These are phyloP conservation scores for Ehretia macrophylla DNA, from an alignment of 257 asterid species.

Conservation along the genomic window DNA sequence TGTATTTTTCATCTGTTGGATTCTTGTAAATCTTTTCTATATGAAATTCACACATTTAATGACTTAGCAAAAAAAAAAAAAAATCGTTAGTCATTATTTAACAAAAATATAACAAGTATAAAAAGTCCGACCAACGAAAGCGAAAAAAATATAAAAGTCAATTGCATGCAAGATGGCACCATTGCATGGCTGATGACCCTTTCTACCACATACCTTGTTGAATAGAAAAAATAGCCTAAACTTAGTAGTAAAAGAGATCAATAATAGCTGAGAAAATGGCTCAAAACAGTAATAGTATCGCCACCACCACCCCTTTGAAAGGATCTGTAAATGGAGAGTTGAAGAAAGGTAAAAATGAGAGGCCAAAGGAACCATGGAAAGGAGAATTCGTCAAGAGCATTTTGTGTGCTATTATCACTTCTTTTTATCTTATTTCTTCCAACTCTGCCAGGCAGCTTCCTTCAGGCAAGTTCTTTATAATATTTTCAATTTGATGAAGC, in stretches of 20 bases:
- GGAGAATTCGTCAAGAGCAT: conserved; percentile 62
- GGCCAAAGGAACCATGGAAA: conserved; percentile 75
- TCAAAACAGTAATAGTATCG: conserved; percentile 5
- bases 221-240: neutral
- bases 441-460: conserved; percentile 74
- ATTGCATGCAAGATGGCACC: conserved; percentile 37
- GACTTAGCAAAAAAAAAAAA: too few species aligned
- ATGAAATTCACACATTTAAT: too few species aligned
- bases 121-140: too few species aligned
- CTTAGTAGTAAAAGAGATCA: neutral
- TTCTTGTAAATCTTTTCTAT: too few species aligned
- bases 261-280: conserved; percentile 22
- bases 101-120: too few species aligned
- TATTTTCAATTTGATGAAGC: too few species aligned
- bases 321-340: conserved; percentile 8
- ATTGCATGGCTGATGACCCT: conserved; percentile 4
- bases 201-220: neutral
- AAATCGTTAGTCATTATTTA: too few species aligned
- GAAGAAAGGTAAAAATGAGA: conserved; percentile 10
- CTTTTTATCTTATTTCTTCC: conserved; percentile 72
- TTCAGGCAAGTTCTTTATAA: conserved; percentile 32
- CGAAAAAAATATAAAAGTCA: too few species aligned
- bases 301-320: conserved; percentile 19
- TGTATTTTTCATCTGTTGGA: too few species aligned
- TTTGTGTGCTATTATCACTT: conserved; percentile 59